Base-by-base conservation (phyloP, 164 flowering plant species). In the Malania oleifera region DNA sequence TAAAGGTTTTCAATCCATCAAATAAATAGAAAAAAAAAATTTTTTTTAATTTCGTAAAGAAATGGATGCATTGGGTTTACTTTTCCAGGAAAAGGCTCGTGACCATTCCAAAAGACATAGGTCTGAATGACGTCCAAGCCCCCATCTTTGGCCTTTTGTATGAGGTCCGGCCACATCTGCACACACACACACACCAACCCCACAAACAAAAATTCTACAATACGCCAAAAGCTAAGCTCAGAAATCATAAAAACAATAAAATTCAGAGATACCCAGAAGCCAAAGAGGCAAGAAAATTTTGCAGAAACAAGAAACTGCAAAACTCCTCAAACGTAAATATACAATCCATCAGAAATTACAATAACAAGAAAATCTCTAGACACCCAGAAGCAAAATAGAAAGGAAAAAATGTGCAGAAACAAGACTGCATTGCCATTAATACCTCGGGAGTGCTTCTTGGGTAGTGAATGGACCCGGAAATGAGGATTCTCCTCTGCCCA, bases 391-490 rank as follows among this genome's bases (percentile, higher is more conserved):
- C 14, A 2, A 12, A 38, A 38, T 34, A 7, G 14, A 38, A 38
- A 15, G 2, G 2, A 11, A 38, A 11, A 38, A 38, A 38, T 43
- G 46, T 5, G 13, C 4, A 10, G 22, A 10, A 1, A 43, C 1
- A 18, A 43, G 5, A 40, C 57, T 35, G 54, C 64, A 75, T 62
- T 68, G 52, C 54, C 43, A 20, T 40, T 24, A 17, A n/a, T 75
- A 91, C 98, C 91, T 86, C 82, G 45, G 98, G 98, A 67, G 83
- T 77, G 73, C 98, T 91, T 73, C 97, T 72, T 23, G 97, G 97
- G 64, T 91, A 91, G 54, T 91, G 97, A 74, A 91, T 84, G 61
- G 98, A 88, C 19, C 96, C 96, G 56, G 98, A 89, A 28, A 89
- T 64, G 13, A 87, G 86, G 59, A 92, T 82, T 65, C 80, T 80